phyloP scores from a whole-genome alignment of 176 grass and related monocot species.

The Lolium multiflorum region DNA sequence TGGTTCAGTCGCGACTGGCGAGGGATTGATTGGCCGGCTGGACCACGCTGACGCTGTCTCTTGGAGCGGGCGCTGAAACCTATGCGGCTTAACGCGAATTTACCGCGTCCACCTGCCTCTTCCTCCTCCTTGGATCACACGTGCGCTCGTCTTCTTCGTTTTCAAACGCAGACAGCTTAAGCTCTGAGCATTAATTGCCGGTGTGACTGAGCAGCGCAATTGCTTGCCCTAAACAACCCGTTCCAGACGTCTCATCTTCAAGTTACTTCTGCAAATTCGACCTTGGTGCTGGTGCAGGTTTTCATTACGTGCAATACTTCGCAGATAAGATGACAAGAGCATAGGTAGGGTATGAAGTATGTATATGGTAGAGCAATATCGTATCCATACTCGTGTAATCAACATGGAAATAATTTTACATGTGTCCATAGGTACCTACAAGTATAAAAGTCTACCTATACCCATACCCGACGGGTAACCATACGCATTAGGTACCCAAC shows the following conservation, averaged over 20 bases:
- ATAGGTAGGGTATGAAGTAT: no score
- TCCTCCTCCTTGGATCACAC: neutral
- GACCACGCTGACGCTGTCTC: neutral
- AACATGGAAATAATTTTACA: no score
- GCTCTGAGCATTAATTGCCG: neutral
- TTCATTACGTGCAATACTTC: no score
- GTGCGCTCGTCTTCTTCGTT: conserved; percentile 32
- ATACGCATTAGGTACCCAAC: no score
- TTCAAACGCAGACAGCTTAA: neutral
- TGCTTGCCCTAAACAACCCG: neutral
- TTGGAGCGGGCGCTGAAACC: conserved; percentile 26
- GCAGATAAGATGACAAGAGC: no score
- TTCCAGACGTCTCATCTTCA: neutral
- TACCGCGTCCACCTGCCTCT: neutral
- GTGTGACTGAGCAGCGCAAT: neutral
- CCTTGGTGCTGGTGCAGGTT: no score
- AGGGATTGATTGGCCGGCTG: neutral
- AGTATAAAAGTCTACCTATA: no score
- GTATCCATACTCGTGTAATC: no score
- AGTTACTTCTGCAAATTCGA: neutral
- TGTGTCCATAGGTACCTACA: no score
- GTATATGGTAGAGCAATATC: no score
- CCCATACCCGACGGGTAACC: no score
- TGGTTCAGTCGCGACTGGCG: neutral
- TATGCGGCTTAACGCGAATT: conserved; percentile 21